Evolutionary conservation across 2,329 filamentous ascomycete species (phyloP).

Genomic region (Polytolypa hystricis): DNA sequence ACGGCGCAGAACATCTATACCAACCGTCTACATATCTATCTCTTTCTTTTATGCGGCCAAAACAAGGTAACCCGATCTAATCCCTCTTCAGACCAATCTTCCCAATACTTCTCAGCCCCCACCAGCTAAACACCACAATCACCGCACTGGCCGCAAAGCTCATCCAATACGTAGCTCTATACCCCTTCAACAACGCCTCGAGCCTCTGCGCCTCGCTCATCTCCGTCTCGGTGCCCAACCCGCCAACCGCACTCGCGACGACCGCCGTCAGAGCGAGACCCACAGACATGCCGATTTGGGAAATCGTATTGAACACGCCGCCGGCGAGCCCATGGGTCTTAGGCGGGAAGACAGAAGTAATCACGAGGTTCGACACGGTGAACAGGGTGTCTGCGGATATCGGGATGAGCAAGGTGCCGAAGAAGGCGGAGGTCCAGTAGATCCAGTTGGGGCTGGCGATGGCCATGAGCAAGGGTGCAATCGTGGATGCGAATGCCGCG

Average conservation of each 20-base stretch:
- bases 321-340: slow-evolving; percentile 49
- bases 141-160: slow-evolving; percentile 38
- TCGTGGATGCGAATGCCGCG: slow-evolving; percentile 33
- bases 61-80: too few species aligned
- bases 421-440: slow-evolving; percentile 42
- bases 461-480: slow-evolving; percentile 46
- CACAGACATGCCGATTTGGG: slow-evolving; percentile 45
- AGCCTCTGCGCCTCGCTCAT: too few species aligned
- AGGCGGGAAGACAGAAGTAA: slow-evolving; percentile 44
- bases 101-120: slow-evolving; percentile 38
- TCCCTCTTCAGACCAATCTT: slow-evolving; percentile 38
- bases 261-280: slow-evolving; percentile 42
- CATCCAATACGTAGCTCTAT: slow-evolving; percentile 44
- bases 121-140: slow-evolving; percentile 27
- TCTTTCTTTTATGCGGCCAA: too few species aligned
- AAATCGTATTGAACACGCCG: slow-evolving; percentile 49
- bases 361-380: slow-evolving; percentile 44
- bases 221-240: slow-evolving; percentile 11
- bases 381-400: slow-evolving; percentile 32
- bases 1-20: too few species aligned
- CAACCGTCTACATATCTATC: too few species aligned
- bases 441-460: slow-evolving; percentile 37
- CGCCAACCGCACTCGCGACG: slow-evolving; percentile 21
- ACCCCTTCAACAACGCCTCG: slow-evolving; percentile 41
- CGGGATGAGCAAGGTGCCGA: slow-evolving; percentile 21